A percentile compares a stretch with the other conserved stretches of the same genome.
Conservation (phyloP, 371 early-diverging fungal genomes). For the Lichtheimia corymbifera region DNA sequence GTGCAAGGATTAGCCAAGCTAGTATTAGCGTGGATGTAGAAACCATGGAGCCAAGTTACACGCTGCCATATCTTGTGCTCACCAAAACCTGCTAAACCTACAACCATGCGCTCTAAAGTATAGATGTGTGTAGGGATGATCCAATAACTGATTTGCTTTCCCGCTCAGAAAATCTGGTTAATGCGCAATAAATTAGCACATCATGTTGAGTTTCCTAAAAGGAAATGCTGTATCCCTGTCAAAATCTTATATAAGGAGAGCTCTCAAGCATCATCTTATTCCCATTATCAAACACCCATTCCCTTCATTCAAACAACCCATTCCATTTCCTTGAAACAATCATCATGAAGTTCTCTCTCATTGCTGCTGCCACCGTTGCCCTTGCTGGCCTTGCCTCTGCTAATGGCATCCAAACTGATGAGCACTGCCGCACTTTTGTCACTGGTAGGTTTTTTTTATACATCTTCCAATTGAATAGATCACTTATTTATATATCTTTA, state of each 20-base stretch:
- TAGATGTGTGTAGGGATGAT: no score
- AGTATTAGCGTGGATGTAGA: no score
- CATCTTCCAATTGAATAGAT: no score
- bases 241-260: constrained; percentile 9
- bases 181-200: background rate
- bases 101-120: no score
- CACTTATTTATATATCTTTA: background rate
- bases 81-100: no score
- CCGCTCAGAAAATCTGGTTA: background rate
- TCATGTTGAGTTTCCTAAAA: constrained; percentile 17
- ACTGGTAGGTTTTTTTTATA: constrained; percentile 1
- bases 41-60: no score
- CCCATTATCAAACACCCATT: constrained; percentile 2
- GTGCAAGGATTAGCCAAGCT: no score
- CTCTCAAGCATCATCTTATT: constrained; percentile 5
- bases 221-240: background rate
- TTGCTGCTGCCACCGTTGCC: constrained; percentile 20
- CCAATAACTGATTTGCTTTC: no score
- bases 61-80: no score
- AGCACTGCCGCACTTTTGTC: constrained; percentile 5
- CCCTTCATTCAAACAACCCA: constrained; percentile 9
- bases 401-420: constrained; percentile 5
- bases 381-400: constrained; percentile 14
- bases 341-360: constrained; percentile 22
- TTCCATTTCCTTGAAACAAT: constrained; percentile 11